Base-by-base conservation (phyloP, 176 grass and related monocot species). In the Triticum urartu region DNA sequence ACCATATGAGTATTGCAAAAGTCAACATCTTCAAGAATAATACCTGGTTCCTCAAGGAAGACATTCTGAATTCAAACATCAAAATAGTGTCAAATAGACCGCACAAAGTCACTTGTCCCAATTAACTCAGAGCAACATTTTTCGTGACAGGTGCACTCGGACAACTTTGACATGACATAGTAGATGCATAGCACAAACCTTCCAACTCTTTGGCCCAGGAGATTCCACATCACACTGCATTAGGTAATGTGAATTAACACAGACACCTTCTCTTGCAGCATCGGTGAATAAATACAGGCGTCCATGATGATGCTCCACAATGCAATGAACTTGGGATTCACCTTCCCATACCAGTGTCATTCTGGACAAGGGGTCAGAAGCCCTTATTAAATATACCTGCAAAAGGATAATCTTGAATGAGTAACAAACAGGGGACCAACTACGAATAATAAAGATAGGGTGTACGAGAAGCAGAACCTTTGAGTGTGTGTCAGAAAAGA, bases 351-450 rank as follows among this genome's bases (percentile, higher is more conserved):
- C 81, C 42, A 98, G 77, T 81, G 52, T 92, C 93, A 95, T 92
- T 84, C 76, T 85, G 84, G 91, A 92, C 58, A 98, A 81, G 52
- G 93, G 96, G 42, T 95, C 88, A 79, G 90, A 91, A 81, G 88
- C 88, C 65, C 92, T 92, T 95, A 98, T 95, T 69, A 98, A 94
- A 84, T 94, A 95, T 71, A 98, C 96, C 93, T 98, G 89, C 34
- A 90, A 87, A 86, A 74, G 72, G 66, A 75, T 36, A 87, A 75
- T 59, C 65, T 64, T 47, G 48, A 21, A 87, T 84, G 28, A 81
- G 80, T 21, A 62, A 82, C 4, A 52, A 72, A 87, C 15, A 79
- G 54, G 67, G 24, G 5, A 80, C 5, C 20, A 79, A 33, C 47
- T 24, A 83, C 83, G 18, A 36, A 75, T 63, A 77, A 36, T 48